Evolutionary conservation across 2,329 filamentous ascomycete genomes (phyloP).

Genomic region (Penicillium thymicola): DNA sequence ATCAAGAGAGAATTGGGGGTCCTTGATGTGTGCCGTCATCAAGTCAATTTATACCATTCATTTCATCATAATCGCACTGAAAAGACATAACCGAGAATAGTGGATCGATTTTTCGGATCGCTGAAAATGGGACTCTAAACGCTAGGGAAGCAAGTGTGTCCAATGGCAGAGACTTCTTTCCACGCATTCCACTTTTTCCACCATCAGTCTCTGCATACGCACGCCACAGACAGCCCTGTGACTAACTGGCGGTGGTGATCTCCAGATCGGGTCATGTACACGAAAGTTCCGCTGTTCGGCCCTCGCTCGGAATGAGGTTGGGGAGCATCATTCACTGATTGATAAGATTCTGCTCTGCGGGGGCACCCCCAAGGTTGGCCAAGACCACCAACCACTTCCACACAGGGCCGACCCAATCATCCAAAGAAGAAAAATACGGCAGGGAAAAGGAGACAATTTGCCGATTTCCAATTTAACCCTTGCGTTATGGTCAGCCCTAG

Average conservation of each 20-base stretch:
- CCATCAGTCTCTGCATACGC: background rate
- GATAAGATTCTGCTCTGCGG: conserved; percentile 20
- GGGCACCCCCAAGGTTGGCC: background rate
- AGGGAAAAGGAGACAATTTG: background rate
- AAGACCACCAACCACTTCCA: conserved; percentile 6
- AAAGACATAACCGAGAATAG: background rate
- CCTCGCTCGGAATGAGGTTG: conserved; percentile 10
- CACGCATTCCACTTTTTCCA: background rate
- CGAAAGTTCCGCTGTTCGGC: conserved; percentile 19
- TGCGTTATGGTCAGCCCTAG: conserved; percentile 12
- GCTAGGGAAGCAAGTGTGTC: background rate
- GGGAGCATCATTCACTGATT: conserved; percentile 19
- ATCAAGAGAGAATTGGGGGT: background rate
- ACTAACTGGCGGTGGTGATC: background rate
- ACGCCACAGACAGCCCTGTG: background rate
- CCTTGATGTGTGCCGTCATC: background rate
- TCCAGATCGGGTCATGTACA: conserved; percentile 1
- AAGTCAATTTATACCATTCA: background rate
- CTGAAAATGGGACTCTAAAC: background rate
- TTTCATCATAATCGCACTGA: background rate
- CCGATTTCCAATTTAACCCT: conserved; percentile 1
- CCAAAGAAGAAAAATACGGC: background rate
- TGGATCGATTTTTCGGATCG: background rate
- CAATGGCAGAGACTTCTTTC: conserved; percentile 6
- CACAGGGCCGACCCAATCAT: conserved; percentile 1